Evolutionary conservation across 2,329 filamentous ascomycete species (phyloP), one percentile per base, ranked within the genome.

Genomic region (Alternaria brassicicola): DNA sequence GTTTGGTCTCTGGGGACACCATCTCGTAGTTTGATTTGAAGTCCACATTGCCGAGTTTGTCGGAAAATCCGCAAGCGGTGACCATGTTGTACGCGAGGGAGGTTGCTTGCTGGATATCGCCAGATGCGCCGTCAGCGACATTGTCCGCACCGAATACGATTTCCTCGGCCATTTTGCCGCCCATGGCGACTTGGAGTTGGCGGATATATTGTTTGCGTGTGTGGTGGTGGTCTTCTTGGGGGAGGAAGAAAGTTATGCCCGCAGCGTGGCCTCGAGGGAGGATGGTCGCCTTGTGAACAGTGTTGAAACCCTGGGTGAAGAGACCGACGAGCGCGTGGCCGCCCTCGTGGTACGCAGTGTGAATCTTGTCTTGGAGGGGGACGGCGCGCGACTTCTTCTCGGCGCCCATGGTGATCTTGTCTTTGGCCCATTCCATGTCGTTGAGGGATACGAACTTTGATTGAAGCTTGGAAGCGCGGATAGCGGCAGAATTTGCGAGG

Each of bases 381-480:
- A 99, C 94, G 55, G 97, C 86, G 79, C 94, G 92, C 67, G 89
- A 96, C 76, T 89, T 91, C 74, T 89, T 88, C 80, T 99, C 95
- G 2, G 94, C 91, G 35, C 95, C 95, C 92, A 99, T 97, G 77
- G 97, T 89, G 52, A 99, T 91, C 80, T 95, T 95, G 81, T 99
- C 95, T 79, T 96, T 98, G 56, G 95, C 95, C 93, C 94, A 99
- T 68, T 97, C 93, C 64, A 98, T 89, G 73, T 98, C 93, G 31
- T 85, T 79, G 77, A 92, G 89, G 12, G 86, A 85, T 52, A 99
- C 91, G 43, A 89, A 85, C 58, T 83, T 83, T 36, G 90, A 86
- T 79, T 93, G 95, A 66, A 91, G 85, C 76, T 95, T 92, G 71
- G 92, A 96, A n/a, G 95, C 95, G 71, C 90, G 92, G 41, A 99